Evolutionary conservation across 2,329 filamentous ascomycete species (phyloP).

Genomic region (Coniochaeta prunicola): DNA sequence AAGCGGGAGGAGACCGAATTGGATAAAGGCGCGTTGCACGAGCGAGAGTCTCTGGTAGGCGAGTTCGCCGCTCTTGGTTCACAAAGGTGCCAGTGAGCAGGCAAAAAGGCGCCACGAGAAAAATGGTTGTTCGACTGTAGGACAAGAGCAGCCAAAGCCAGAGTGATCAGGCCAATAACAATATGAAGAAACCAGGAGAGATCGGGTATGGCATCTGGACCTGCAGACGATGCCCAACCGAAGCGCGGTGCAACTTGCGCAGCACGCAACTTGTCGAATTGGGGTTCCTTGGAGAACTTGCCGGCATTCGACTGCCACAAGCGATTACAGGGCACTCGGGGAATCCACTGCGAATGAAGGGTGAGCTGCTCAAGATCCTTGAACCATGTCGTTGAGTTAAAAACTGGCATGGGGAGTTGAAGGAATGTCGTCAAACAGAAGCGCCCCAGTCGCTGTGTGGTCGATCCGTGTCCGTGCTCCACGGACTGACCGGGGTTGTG

Average conservation of each 20-base stretch:
- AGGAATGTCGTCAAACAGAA: conserved; percentile 26
- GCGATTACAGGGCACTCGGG: conserved; percentile 13
- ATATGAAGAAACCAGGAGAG: neutral
- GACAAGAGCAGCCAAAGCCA: neutral
- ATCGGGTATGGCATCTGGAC: neutral
- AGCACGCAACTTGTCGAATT: neutral
- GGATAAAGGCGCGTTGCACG: neutral
- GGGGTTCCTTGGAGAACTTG: conserved; percentile 3
- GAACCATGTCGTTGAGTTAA: conserved; percentile 8
- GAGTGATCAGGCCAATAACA: no score
- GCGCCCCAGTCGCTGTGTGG: conserved; percentile 7
- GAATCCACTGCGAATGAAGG: conserved; percentile 6
- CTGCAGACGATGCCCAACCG: conserved; percentile 12
- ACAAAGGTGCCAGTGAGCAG: neutral
- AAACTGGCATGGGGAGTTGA: conserved; percentile 12
- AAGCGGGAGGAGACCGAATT: neutral
- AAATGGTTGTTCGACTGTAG: neutral
- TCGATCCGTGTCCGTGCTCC: conserved; percentile 18
- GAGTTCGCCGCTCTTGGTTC: neutral
- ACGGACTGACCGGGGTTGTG: conserved; percentile 9
- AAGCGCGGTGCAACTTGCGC: conserved; percentile 10
- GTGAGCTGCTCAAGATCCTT: conserved; percentile 26
- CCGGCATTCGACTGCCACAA: conserved; percentile 11
- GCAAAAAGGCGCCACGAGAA: neutral
- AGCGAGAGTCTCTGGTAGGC: neutral